Evolutionary conservation across 2,329 filamentous ascomycete genomes (phyloP), one percentile per base, ranked within the genome.

Genomic region (Escovopsis sp.): DNA sequence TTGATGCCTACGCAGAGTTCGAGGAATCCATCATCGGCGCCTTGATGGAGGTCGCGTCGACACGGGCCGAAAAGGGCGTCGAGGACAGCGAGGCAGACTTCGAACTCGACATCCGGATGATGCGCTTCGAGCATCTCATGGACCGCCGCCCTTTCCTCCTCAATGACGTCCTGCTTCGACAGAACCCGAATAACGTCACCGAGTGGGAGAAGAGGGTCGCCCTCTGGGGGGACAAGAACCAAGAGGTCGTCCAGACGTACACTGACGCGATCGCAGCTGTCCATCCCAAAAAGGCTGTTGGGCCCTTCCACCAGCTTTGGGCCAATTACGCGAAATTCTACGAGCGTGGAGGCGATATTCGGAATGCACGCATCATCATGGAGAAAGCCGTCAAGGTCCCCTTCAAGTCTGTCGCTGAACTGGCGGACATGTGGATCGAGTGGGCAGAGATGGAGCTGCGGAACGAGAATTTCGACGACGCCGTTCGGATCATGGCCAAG

Each of bases 381-480:
- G 88, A 96, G 55, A 98, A 96, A 60, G 88, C 88, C 12, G 83
- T 94, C 51, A 96, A 94, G 53, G 90, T 98, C 1, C 87, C 88
- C 0, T 98, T 92, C 67, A 96, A 94, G 52, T 92, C 87, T 1
- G 88, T 98, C n/a, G 77, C 82, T 21, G 90, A 98, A 57, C 68
- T 98, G 39, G 90, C 90, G 15, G 90, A 98, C 50, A 93, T 90
- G 71, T 98, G 90, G 90, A 92, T 92, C 43, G 86, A 94, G 59
- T 98, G 90, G 88, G 88, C 92, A 1, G 88, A 98, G 58, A 85
- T 98, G 81, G 90, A 98, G 56, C 68, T 98, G 33, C 80, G 90
- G 33, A 86, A 86, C 49, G 87, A 96, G 50, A 92, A 96, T 52
- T 94, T 96, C 44, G 87, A 96, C 52, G 80, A 83, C 49, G 90